These are phyloP conservation scores for Cadophora sp. DNA, from an alignment of 2,329 filamentous ascomycete species.

Conservation along the genomic window DNA sequence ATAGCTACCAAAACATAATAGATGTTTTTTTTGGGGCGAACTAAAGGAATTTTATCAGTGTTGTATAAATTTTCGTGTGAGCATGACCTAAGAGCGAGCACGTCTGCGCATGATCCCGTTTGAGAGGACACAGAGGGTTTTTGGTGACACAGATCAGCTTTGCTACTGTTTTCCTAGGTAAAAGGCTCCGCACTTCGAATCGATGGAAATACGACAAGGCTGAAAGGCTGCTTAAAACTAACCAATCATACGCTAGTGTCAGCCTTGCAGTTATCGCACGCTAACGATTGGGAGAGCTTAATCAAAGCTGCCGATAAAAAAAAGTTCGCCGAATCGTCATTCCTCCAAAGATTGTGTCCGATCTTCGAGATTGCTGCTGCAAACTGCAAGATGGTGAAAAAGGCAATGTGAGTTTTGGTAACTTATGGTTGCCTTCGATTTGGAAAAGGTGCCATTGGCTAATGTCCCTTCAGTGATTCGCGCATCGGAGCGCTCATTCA, in stretches of 20 bases:
- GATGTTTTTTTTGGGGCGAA: not conserved
- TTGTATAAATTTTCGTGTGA: not conserved
- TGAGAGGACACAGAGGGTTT: no score
- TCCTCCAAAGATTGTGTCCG: not conserved
- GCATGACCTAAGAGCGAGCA: not conserved
- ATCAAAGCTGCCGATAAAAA: constrained; percentile 28
- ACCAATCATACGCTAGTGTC: not conserved
- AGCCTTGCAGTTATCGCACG: constrained; percentile 28
- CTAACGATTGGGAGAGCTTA: constrained; percentile 1
- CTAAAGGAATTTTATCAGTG: not conserved
- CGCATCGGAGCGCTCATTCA: constrained; percentile 89
- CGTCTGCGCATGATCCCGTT: not conserved
- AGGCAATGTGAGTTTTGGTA: constrained; percentile 44
- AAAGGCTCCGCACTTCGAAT: no score
- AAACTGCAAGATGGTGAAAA: constrained; percentile 39
- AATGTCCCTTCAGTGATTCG: constrained; percentile 67
- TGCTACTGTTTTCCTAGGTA: not conserved
- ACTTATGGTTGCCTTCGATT: no score
- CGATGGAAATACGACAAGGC: not conserved
- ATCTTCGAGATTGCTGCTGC: constrained; percentile 25
- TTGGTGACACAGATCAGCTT: not conserved
- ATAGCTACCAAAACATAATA: not conserved
- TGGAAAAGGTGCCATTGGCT: constrained; percentile 12
- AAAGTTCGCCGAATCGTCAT: constrained; percentile 25
- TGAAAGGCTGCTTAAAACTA: not conserved